Conservation (phyloP, 2,329 filamentous ascomycete species). For the Colletotrichum acutatum region DNA sequence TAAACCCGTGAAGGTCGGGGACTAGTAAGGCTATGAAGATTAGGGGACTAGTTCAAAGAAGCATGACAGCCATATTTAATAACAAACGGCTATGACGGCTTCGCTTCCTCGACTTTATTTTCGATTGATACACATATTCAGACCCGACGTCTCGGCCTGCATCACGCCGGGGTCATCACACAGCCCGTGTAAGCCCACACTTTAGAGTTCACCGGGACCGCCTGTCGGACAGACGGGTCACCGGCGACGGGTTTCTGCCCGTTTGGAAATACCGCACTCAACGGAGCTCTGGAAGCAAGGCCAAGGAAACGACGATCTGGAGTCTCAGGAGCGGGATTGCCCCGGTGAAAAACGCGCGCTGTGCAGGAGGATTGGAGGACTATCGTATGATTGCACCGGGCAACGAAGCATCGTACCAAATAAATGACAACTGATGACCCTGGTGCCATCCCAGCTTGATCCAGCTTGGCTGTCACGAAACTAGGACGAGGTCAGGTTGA, state of each 20-base stretch:
- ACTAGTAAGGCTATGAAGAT: neutral
- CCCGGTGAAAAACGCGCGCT: neutral
- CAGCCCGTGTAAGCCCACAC: slow-evolving; percentile 4
- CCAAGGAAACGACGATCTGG: neutral
- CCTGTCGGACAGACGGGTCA: neutral
- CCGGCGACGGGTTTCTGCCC: neutral
- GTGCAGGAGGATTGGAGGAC: neutral
- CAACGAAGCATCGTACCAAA: neutral
- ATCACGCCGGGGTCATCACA: slow-evolving; percentile 8
- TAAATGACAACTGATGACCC: neutral
- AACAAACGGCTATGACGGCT: neutral
- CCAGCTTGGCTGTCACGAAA: neutral
- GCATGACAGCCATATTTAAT: neutral
- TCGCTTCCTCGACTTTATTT: neutral
- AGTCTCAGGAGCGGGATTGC: neutral
- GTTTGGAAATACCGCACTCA: neutral
- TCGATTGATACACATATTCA: neutral
- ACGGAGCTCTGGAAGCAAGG: neutral
- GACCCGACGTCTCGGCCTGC: slow-evolving; percentile 9
- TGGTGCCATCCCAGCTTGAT: neutral
- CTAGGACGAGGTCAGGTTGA: neutral
- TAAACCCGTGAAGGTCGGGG: neutral
- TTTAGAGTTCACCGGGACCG: slow-evolving; percentile 20
- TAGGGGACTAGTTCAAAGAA: neutral
- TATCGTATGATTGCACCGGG: neutral